Evolutionary conservation across 768 basidiomycete genomes (phyloP).

Genomic region (Chalciporus chontae): DNA sequence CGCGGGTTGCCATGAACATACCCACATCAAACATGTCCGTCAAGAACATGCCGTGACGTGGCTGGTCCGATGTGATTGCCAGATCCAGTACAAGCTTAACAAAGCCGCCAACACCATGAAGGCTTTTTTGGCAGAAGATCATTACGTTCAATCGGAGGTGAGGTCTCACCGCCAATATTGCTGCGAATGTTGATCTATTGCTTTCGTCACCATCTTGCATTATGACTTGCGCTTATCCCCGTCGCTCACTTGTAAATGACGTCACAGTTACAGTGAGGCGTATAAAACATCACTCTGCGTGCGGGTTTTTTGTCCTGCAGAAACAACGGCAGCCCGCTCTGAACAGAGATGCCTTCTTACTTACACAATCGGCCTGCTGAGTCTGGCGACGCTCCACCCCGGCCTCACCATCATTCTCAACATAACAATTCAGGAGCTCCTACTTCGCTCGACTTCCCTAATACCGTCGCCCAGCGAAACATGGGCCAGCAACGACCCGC

Average conservation of each 20-base stretch:
- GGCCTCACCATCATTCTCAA: neutral
- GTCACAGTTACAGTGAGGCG: neutral
- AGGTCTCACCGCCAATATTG: neutral
- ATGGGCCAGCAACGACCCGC: neutral
- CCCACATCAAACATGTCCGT: neutral
- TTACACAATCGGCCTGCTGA: slow-evolving; percentile 4
- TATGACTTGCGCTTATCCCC: neutral
- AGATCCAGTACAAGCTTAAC: neutral
- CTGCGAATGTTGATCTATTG: neutral
- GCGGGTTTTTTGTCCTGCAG: neutral
- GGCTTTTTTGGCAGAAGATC: neutral
- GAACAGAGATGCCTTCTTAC: slow-evolving; percentile 5
- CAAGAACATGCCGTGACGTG: neutral
- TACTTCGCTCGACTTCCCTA: neutral
- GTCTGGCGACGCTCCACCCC: neutral
- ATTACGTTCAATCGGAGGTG: neutral
- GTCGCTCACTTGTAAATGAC: neutral
- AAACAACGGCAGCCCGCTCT: neutral
- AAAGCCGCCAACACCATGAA: neutral
- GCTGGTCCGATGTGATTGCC: no score
- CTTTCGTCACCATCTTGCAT: neutral
- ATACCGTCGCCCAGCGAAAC: neutral
- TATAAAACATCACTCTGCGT: neutral
- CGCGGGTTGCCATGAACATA: neutral
- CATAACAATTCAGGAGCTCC: neutral